These are phyloP conservation scores for Rosa lucieae DNA, from an alignment of 306 rosid species.

Conservation along the genomic window DNA sequence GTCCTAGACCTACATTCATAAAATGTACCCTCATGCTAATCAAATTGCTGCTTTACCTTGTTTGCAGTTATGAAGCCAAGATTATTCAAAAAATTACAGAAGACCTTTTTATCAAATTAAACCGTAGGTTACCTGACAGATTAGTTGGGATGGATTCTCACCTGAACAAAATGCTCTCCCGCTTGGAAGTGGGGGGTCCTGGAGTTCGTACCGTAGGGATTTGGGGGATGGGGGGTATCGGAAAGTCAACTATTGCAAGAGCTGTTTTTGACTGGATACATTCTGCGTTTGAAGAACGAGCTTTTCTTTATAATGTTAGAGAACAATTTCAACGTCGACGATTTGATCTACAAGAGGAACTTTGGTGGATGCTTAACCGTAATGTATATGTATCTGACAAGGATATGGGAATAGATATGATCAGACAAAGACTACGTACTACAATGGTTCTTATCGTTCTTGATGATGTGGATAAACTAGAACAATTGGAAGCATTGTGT, in stretches of 20 bases:
- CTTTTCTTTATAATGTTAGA: slow-evolving; percentile 2
- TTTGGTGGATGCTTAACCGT: not conserved
- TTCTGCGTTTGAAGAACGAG: not conserved
- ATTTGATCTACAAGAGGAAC: not conserved
- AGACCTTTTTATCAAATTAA: too few species aligned
- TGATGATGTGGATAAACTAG: slow-evolving; percentile 14
- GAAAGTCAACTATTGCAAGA: not conserved
- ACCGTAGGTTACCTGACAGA: too few species aligned
- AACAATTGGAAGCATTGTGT: slow-evolving; percentile 11
- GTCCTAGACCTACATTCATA: too few species aligned
- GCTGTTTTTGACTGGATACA: too few species aligned
- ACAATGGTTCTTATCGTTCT: slow-evolving; percentile 14
- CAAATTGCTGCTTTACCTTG: too few species aligned
- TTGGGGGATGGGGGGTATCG: slow-evolving; percentile 20
- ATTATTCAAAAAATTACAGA: too few species aligned
- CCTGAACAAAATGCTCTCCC: too few species aligned
- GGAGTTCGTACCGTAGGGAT: slow-evolving; percentile 10
- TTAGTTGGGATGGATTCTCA: too few species aligned
- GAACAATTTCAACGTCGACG: not conserved
- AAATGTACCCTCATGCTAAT: too few species aligned
- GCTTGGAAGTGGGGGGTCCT: too few species aligned
- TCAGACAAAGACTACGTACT: not conserved
- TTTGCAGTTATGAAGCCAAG: too few species aligned
- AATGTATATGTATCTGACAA: not conserved
- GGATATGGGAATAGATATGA: slow-evolving; percentile 7